Evolutionary conservation across 1,284 basidiomycete genomes (phyloP).

Genomic region (Sporisorium sorghi): DNA sequence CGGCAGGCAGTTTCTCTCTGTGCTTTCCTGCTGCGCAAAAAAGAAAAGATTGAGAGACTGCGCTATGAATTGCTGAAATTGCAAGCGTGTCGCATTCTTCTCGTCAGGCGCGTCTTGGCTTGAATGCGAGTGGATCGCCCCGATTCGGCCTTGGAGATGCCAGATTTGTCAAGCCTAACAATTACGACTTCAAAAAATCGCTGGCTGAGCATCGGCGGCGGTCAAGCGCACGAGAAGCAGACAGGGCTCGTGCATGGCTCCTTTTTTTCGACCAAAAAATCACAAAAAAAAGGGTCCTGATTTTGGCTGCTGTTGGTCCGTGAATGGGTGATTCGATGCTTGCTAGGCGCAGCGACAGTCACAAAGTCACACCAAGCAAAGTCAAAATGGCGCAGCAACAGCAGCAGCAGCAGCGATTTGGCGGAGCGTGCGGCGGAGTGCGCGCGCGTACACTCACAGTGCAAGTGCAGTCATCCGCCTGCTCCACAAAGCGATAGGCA

Average conservation of each 20-base stretch:
- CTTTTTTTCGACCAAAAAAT: not conserved
- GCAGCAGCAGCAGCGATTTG: not conserved
- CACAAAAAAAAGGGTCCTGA: not conserved
- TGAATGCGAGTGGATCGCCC: not conserved
- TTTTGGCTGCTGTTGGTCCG: not conserved
- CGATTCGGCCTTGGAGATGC: not conserved
- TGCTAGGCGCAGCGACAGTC: not conserved
- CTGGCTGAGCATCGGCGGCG: not conserved
- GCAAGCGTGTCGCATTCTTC: slow-evolving; percentile 39
- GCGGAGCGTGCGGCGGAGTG: not conserved
- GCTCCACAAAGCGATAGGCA: not conserved
- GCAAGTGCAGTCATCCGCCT: too few species aligned
- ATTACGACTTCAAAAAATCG: not conserved
- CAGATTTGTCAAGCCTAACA: too few species aligned
- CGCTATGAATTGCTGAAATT: slow-evolving; percentile 2
- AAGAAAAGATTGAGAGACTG: not conserved
- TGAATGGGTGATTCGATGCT: not conserved
- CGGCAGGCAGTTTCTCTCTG: not conserved
- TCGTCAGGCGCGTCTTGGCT: slow-evolving; percentile 20
- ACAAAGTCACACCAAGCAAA: not conserved
- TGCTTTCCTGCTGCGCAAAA: not conserved
- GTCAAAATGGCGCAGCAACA: not conserved
- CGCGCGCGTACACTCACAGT: not conserved
- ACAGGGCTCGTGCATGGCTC: not conserved
- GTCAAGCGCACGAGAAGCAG: not conserved